A percentile compares a stretch with the other conserved stretches of the same genome.
These are phyloP conservation scores for Tolypocladium capitatum DNA, from an alignment of 2,329 filamentous ascomycete genomes.

Conservation along the genomic window DNA sequence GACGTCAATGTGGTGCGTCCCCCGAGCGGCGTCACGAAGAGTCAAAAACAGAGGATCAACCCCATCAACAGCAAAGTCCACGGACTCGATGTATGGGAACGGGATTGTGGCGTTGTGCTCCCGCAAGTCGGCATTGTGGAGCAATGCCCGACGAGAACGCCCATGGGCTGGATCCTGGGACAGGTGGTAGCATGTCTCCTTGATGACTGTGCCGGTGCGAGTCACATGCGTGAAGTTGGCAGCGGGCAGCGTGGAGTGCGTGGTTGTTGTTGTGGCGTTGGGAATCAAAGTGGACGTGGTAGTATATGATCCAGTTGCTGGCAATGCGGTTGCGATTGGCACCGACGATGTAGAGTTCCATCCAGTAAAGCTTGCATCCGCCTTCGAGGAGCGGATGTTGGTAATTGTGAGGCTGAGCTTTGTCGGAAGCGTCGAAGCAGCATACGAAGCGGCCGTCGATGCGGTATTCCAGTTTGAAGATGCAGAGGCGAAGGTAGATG, in stretches of 20 bases:
- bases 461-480: too few relatives aligned
- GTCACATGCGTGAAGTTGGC: constrained; percentile 20
- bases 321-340: too few relatives aligned
- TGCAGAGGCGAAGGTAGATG: too few relatives aligned
- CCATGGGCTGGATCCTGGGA: constrained; percentile 10
- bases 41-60: constrained; percentile 20
- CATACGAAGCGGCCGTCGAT: too few relatives aligned
- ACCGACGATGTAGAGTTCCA: too few relatives aligned
- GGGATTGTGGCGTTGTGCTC: constrained; percentile 18
- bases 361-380: too few relatives aligned
- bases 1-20: constrained; percentile 19
- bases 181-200: constrained; percentile 18
- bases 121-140: constrained; percentile 18
- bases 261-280: constrained; percentile 4
- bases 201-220: constrained; percentile 12
- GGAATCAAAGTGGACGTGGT: not conserved
- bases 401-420: too few relatives aligned
- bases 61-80: constrained; percentile 19
- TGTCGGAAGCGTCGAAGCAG: too few relatives aligned
- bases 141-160: constrained; percentile 11
- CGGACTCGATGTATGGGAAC: constrained; percentile 22
- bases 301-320: not conserved
- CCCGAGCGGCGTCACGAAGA: constrained; percentile 14
- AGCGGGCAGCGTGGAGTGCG: constrained; percentile 9
- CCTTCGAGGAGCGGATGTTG: too few relatives aligned